A percentile compares a stretch with the other conserved stretches of the same genome.
Evolutionary conservation across 2,329 filamentous ascomycete genomes (phyloP).

Genomic region (Delphinella strobiligena): DNA sequence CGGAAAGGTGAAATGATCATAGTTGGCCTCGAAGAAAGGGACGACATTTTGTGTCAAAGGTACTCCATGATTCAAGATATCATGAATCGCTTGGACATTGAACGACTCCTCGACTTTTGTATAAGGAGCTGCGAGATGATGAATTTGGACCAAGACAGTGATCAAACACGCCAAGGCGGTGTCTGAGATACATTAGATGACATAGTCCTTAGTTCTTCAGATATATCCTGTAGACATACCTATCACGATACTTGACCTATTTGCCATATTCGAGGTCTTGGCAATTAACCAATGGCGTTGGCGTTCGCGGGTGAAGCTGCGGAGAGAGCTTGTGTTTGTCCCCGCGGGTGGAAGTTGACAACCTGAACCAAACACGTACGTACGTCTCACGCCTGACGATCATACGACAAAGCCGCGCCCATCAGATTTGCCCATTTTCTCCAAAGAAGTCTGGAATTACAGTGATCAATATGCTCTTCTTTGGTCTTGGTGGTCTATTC

Average conservation of each 20-base stretch:
- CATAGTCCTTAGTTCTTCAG: too few species aligned
- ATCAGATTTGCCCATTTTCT: too few species aligned
- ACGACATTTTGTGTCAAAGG: conserved; percentile 13
- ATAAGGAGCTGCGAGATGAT: conserved; percentile 52
- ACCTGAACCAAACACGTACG: conserved; percentile 4
- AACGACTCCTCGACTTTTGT: conserved; percentile 99
- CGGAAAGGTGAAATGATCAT: conserved; percentile 85
- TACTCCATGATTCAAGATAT: conserved; percentile 72
- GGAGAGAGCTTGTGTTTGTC: background rate
- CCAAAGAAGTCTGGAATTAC: conserved; percentile 10
- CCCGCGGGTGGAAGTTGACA: background rate
- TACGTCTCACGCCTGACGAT: too few species aligned
- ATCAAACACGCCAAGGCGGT: background rate
- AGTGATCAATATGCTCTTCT: conserved; percentile 52
- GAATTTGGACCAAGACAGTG: conserved; percentile 19
- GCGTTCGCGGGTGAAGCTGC: background rate
- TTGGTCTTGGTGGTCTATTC: conserved; percentile 57
- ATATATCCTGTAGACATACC: too few species aligned
- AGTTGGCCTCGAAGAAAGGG: conserved; percentile 39
- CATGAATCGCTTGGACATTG: conserved; percentile 88
- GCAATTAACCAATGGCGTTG: background rate
- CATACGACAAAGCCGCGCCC: too few species aligned
- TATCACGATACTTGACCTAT: background rate
- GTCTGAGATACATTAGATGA: too few species aligned
- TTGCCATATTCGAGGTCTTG: background rate